Base-by-base conservation (phyloP, 2,329 filamentous ascomycete species). In the Stagonosporopsis tanaceti region DNA sequence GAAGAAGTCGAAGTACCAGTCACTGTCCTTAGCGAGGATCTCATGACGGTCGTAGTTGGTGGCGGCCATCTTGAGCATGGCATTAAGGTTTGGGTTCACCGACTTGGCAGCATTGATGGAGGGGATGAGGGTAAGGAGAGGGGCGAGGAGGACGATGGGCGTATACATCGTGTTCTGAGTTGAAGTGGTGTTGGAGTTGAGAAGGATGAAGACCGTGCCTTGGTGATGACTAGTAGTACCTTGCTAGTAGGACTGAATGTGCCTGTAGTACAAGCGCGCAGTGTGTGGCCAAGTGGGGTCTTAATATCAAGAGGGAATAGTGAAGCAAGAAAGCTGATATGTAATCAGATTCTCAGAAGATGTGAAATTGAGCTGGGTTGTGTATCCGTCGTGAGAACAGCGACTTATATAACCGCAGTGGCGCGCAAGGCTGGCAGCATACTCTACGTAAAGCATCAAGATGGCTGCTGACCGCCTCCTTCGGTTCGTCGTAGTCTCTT, bases 1-100 rank as follows among this genome's bases (percentile, higher is more conserved):
- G 27, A 76, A 55, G 70, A 84, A 85, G 71, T 84, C 80, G 66
- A 82, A 84, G 39, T 74, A 66, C 81, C 81, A 84, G 63, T 79
- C 78, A 15, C 70, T 69, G 58, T 80, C 70, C 15, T 69, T 68
- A 15, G 74, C 58, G 8, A 84, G 76, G 1, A 81, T 69, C 1
- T 66, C 67, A 22, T 79, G 71, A 32, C 79, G 76, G 57, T 83
- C 81, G 14, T 80, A 77, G 40, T 79, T 77, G 25, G 81, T 82
- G 30, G 80, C 73, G 39, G 79, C 76, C 30, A 60, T 61, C 34
- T 66, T 69, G 46, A 75, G 67, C n/a, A 59, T 46, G 20, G 77
- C 73, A 46, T 78, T 77, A 20, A 79, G 69, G 8, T 71, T 69
- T 17, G 79, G 74, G 59, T 81, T 70, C 57, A 77, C 65, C 27